These are phyloP conservation scores for Reticulascus tulasneorum DNA, from an alignment of 2,329 filamentous ascomycete species.

Conservation along the genomic window DNA sequence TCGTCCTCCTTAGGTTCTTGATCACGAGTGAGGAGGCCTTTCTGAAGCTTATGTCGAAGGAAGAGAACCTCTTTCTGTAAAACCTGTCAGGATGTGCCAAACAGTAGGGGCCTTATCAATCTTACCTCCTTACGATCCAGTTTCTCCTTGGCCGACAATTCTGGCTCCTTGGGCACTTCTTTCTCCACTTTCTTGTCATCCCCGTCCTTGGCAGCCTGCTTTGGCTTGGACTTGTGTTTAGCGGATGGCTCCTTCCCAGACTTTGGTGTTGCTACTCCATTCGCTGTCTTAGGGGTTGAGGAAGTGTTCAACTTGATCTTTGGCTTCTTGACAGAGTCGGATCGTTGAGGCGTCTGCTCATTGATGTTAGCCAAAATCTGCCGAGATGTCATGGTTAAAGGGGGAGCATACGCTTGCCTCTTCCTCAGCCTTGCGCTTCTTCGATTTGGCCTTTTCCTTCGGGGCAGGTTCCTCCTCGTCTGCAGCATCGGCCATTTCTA, in stretches of 20 bases:
- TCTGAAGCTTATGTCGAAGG: constrained; percentile 89
- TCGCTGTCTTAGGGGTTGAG: constrained; percentile 65
- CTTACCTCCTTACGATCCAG: constrained; percentile 56
- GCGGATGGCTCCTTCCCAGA: constrained; percentile 47
- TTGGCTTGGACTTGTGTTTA: constrained; percentile 51
- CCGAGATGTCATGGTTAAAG: not conserved
- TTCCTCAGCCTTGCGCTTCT: constrained; percentile 87
- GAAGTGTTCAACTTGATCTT: constrained; percentile 63
- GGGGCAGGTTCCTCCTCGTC: constrained; percentile 50
- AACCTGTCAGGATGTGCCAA: constrained; percentile 25
- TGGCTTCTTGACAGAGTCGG: constrained; percentile 63
- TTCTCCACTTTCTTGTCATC: constrained; percentile 56
- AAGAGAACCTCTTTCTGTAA: constrained; percentile 76
- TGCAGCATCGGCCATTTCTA: constrained; percentile 57
- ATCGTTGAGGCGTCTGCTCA: constrained; percentile 50
- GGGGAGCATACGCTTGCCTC: constrained; percentile 46
- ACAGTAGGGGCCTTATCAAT: not conserved
- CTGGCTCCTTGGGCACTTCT: constrained; percentile 49
- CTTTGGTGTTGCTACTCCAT: constrained; percentile 56
- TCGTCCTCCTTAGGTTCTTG: constrained; percentile 81
- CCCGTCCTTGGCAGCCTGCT: constrained; percentile 50
- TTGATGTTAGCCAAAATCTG: constrained; percentile 6
- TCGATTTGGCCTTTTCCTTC: constrained; percentile 71
- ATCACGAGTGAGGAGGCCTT: constrained; percentile 83
- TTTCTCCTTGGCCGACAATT: constrained; percentile 55